Base-by-base conservation (phyloP, 305 asterid species). In the Fraxinus platypoda region DNA sequence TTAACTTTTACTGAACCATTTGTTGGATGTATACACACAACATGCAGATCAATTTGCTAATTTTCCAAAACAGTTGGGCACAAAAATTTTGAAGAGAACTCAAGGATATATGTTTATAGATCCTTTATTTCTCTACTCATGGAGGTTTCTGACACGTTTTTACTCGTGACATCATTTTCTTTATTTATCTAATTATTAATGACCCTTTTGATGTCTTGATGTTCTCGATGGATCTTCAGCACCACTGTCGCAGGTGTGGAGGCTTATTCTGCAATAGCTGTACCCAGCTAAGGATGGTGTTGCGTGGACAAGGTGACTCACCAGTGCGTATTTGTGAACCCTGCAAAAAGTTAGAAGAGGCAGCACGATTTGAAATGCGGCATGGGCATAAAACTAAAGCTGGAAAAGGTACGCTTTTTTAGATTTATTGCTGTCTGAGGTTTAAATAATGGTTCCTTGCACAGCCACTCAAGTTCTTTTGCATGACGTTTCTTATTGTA, bases 221-320 rank as follows among this genome's bases (percentile, higher is more conserved):
- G 62, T 57, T 82, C 68, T 46, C 21, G 57, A 46, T 84, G 91
- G 81, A 81, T 71, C 87, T 88, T 79, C 97, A 97, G 99, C 99
- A 94, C 88, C 99, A 97, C 81, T 94, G 99, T 88, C 97, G 98
- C 57, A 91, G 99, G 87, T 97, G 99, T 88, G 99, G 98, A 83
- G 98, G 98, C 62, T 78, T 97, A 81, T 97, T 97, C 83, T 94
- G 98, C 78, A 89, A 85, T 85, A 89, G 91, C 87, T 97, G 99
- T 85, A 87, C 97, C 81, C 95, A 89, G 88, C 97, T 91, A 82
- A 89, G 99, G 86, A 97, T 97, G 98, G 86, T 88, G 66, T 88
- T 97, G 74, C 97, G 99, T 25, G 98, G 98, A 80, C 98, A 97
- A 90, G 99, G 98, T 77, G 97, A 97, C 84, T 94, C 99, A 30